Conservation (phyloP, 2,329 filamentous ascomycete species). For the Aureobasidium sp. region DNA sequence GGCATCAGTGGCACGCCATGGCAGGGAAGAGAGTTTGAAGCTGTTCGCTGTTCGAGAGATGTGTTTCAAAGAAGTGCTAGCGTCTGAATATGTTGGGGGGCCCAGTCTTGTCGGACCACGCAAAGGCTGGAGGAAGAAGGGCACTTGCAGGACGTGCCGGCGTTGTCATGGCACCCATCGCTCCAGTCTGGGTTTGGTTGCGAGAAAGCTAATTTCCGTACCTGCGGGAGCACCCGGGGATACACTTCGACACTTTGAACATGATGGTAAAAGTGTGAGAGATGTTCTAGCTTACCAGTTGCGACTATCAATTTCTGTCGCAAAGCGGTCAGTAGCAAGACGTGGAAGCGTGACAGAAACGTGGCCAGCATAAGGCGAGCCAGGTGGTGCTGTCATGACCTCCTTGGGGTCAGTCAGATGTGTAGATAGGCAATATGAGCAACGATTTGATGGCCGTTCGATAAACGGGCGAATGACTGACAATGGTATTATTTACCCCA, state of each 20-base stretch:
- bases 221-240: conserved; percentile 13
- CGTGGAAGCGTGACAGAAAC: not conserved
- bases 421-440: not conserved
- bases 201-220: conserved; percentile 10
- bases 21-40: conserved; percentile 13
- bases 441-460: conserved; percentile 9
- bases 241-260: not conserved
- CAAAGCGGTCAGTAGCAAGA: not conserved
- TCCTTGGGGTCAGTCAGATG: not conserved
- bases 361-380: conserved; percentile 1
- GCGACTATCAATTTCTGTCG: not conserved
- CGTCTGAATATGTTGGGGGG: conserved; percentile 15
- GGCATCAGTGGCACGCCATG: not conserved
- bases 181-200: not conserved
- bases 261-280: conserved; percentile 3
- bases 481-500: conserved; percentile 12
- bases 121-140: conserved; percentile 15
- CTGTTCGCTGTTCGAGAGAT: conserved; percentile 11
- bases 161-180: conserved; percentile 11
- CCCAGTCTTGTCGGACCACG: conserved; percentile 13
- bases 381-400: not conserved
- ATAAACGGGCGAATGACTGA: conserved; percentile 8
- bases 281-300: conserved; percentile 7
- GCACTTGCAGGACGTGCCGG: not conserved
- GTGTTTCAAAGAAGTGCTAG: conserved; percentile 16